phyloP scores from a whole-genome alignment of 805 yeast species.

The Lipomyces yamadae region DNA sequence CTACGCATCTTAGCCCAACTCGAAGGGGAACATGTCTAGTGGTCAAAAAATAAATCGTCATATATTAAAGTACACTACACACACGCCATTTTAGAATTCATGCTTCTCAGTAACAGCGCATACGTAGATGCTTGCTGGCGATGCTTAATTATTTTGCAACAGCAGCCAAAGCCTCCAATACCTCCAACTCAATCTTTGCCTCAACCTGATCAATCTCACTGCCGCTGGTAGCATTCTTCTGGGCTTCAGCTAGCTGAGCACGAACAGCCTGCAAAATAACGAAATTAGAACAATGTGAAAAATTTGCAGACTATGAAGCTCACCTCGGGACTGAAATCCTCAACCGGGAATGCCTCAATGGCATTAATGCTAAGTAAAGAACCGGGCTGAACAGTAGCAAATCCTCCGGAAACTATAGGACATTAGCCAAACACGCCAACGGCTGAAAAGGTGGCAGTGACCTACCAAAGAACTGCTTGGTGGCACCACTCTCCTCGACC shows the following conservation, averaged over 20 bases:
- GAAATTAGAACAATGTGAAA: neutral
- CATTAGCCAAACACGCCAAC: neutral
- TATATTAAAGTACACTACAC: neutral
- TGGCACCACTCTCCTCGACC: slow-evolving; percentile 73
- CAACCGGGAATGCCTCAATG: slow-evolving; percentile 92
- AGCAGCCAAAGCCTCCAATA: slow-evolving; percentile 88
- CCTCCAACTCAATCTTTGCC: slow-evolving; percentile 95
- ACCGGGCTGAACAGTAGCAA: slow-evolving; percentile 94
- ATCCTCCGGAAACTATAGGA: slow-evolving; percentile 81
- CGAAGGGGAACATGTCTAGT: too few species aligned
- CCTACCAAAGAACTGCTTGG: slow-evolving; percentile 69
- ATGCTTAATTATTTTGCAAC: slow-evolving; percentile 66
- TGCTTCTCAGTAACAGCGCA: neutral
- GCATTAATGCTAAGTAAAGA: slow-evolving; percentile 89
- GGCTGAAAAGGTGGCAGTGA: neutral
- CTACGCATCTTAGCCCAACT: neutral
- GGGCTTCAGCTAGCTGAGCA: slow-evolving; percentile 87
- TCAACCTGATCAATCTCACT: slow-evolving; percentile 84
- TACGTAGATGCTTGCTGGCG: neutral
- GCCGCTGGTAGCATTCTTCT: slow-evolving; percentile 82
- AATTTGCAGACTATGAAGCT: slow-evolving; percentile 1
- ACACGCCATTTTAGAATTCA: neutral
- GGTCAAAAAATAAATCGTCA: neutral
- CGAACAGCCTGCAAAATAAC: slow-evolving; percentile 60
- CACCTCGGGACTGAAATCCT: slow-evolving; percentile 73